Evolutionary conservation across 2,329 filamentous ascomycete genomes (phyloP), one percentile per base, ranked within the genome.

Genomic region (Ophiostoma australiae): DNA sequence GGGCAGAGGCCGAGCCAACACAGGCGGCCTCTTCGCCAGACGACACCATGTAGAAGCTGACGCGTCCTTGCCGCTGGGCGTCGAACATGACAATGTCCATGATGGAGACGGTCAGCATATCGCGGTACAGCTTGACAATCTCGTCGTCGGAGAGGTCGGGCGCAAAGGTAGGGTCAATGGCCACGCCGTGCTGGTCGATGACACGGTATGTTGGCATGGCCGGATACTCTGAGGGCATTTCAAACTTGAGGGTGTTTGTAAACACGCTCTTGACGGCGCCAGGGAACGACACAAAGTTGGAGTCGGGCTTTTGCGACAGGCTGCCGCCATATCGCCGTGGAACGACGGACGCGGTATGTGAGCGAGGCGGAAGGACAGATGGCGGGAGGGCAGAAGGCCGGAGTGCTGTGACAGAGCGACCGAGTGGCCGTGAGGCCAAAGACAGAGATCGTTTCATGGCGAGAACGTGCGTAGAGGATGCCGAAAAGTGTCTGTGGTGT

Each of bases 81-180:
- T 99, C 95, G 77, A 97, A 97, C 94, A 98, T 98, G 78, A 98
- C 91, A 70, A 97, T 80, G 78, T 99, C 95, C 93, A 99, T 95
- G 75, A 98, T 91, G 71, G 91, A 89, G 11, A 90, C 83, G 48
- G 84, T 85, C 11, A 91, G 76, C 89, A 91, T 91, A 76, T 89
- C 86, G 72, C 82, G 84, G 79, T 90, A 90, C 69, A 89, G 80
- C 77, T 87, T 85, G 70, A 87, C 77, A 15, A 89, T 82, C 74
- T 85, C 81, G 69, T 85, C 84, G 69, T 95, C 89, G 58, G 85
- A 84, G 1, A 95, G 87, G 76, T 94, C 89, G 0, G 89, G 87
- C 69, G 84, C 82, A 76, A 91, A 89, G 15, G 85, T 84, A 68
- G 87, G 85, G 80, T 97, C 93, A 23, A 98, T 89, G 55, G 97